These are phyloP conservation scores for Pseudocercospora fuligena DNA, from an alignment of 2,329 filamentous ascomycete genomes.

Conservation along the genomic window DNA sequence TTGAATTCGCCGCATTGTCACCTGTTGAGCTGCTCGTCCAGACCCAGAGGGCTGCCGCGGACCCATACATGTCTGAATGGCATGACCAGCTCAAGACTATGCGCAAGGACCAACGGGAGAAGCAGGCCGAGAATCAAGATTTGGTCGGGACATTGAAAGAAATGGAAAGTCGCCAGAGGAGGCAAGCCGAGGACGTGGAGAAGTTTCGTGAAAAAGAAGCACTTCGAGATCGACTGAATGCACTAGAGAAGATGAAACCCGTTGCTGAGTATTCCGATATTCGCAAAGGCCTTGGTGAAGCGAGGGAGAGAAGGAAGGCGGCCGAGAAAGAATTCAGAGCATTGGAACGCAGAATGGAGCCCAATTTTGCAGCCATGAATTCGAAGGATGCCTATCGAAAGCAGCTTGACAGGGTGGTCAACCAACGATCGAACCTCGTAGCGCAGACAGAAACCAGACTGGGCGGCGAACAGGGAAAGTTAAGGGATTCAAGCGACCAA, in stretches of 20 bases:
- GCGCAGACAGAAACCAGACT: conserved; percentile 59
- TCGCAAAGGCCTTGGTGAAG: conserved; percentile 52
- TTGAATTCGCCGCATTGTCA: conserved; percentile 85
- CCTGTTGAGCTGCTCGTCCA: conserved; percentile 81
- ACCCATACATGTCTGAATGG: conserved; percentile 77
- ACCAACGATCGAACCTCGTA: conserved; percentile 60
- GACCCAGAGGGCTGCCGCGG: conserved; percentile 86
- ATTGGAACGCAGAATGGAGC: conserved; percentile 67
- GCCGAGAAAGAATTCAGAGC: conserved; percentile 63
- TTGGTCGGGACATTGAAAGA: conserved; percentile 68
- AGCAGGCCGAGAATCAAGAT: conserved; percentile 54
- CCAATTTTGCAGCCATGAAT: conserved; percentile 71
- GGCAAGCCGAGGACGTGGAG: conserved; percentile 80
- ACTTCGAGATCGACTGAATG: conserved; percentile 66
- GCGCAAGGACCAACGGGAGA: conserved; percentile 69
- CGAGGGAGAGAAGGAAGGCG: conserved; percentile 61
- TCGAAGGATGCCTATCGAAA: conserved; percentile 70
- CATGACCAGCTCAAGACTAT: conserved; percentile 75
- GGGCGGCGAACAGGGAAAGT: conserved; percentile 43
- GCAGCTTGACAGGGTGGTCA: conserved; percentile 61
- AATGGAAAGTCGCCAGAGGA: conserved; percentile 73
- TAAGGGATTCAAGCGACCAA: conserved; percentile 45
- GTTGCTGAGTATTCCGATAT: conserved; percentile 68
- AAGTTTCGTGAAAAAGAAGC: conserved; percentile 76
- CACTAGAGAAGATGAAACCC: conserved; percentile 69